Base-by-base conservation (phyloP, 257 asterid species). In the Solanum etuberosum region DNA sequence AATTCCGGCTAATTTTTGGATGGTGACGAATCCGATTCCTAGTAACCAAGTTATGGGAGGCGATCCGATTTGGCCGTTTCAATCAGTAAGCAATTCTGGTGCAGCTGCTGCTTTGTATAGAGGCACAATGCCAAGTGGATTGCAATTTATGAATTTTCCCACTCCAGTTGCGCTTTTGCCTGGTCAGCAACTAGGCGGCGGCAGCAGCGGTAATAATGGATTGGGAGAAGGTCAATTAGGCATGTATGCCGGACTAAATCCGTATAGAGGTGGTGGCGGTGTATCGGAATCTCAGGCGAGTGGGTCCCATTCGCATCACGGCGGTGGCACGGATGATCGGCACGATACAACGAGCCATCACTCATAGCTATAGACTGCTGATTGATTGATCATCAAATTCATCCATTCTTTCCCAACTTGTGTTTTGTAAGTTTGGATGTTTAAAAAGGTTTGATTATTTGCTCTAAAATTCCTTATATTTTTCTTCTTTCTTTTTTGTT, bases 131-230 rank as follows among this genome's bases (percentile, higher is more conserved):
- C 93, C 98, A 1, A 94, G 96, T 46, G 99, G 98, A 13, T 87
- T 95, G 87, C 98, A 97, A 91, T 94, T 96, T 88, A 94, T 97
- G 99, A 95, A 97, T 73, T 96, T 95, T 68, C 98, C 97, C 34
- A 89, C 97, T 0, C 95, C 98, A 3, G 91, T 96, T 38, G 97
- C 98, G 16, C 89, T 94, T 84, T 71, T 96, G 90, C 97, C 99
- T 13, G 90, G 95, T 48, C 96, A 92, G 70, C 97, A 93, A 34
- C 72, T 90, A 7, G 93, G 94, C 54, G 38, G 89, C 1, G 86
- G 42, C 14, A 40, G 88, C 15, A 59, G 82, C 12, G 91, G 91
- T 20, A 91, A 93, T 4, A 86, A 84, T 43, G 94, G 93, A 67
- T 11, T 92, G 78, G 97, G 94, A 34, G 98, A 95, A 74, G 96